Conservation (phyloP, 441 rosid genomes). For the Populus trichocarpa region DNA sequence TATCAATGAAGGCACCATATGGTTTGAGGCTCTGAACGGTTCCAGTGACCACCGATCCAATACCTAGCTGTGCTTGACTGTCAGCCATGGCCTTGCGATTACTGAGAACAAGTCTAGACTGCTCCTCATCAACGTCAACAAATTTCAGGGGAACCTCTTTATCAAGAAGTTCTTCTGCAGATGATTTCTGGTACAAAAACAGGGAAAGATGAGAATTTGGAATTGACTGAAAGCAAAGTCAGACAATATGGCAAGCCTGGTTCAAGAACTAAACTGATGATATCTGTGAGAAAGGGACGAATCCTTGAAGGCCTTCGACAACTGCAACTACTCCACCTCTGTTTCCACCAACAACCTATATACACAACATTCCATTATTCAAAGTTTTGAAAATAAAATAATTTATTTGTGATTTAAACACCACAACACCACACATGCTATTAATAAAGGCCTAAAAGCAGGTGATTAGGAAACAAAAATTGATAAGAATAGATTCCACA, state of each 20-base stretch:
- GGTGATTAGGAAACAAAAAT: neutral
- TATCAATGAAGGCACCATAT: constrained; percentile 95
- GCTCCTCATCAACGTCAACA: constrained; percentile 96
- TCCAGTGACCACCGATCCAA: constrained; percentile 89
- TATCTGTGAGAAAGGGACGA: constrained; percentile 94
- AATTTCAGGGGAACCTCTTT: constrained; percentile 83
- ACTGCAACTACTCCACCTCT: constrained; percentile 90
- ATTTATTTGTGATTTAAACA: constrained; percentile 1
- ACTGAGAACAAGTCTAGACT: constrained; percentile 85
- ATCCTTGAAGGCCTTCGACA: constrained; percentile 85
- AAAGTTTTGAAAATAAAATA: neutral
- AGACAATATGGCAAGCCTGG: constrained; percentile 3
- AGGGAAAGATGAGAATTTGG: neutral
- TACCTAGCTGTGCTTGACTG: constrained; percentile 94
- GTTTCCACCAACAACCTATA: constrained; percentile 82
- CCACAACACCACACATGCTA: constrained; percentile 3
- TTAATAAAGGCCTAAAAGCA: neutral
- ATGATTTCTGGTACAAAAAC: constrained; percentile 52
- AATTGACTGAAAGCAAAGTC: neutral
- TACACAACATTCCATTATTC: constrained; percentile 15
- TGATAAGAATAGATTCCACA: neutral
- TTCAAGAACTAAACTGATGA: constrained; percentile 60
- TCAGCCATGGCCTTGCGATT: constrained; percentile 99
- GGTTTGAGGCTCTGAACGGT: constrained; percentile 97
- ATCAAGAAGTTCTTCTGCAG: constrained; percentile 81